Base-by-base conservation (phyloP, 306 rosid genomes). In the Prunus davidiana region DNA sequence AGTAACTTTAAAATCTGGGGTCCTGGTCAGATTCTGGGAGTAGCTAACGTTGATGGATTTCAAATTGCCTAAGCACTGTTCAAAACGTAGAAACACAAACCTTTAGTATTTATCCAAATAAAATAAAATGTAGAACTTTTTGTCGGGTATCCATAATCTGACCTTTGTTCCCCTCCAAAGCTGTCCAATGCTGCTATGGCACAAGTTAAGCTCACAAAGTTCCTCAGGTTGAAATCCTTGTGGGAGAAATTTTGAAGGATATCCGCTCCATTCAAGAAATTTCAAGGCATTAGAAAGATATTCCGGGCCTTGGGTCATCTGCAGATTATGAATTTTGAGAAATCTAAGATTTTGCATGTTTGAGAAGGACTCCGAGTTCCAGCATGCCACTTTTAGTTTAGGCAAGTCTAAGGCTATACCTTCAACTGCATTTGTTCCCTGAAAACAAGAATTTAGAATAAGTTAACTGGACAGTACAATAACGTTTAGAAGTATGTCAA, bases 311-410 rank as follows among this genome's bases (percentile, higher is more conserved):
- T 52, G 57, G 57, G 57, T 52, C 57, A 14, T 49, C 16, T 15
- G 54, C 54, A 13, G 54, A 49, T 13, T 49, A 49, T 49, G 54
- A 19, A 57, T 11, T 7, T 65, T 8, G 46, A 78, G 28, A 30
- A 77, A 38, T 54, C 67, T 67, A 28, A 82, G 70, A 16, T 75
- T 67, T 38, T 51, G 68, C 81, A 81, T 71, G 8, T 18, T 81
- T 56, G 81, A 76, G 52, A 76, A 76, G 3, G 67, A 6, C 3
- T 10, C 46, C 5, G 9, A 12, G 27, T 8, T 62, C 77, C 82
- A 83, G 4, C 19, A 20, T 61, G 78, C 83, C 47, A 78, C 75
- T 41, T 73, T 65, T 5, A 51, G 7, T 4, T 7, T 22, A 10
- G 51, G 25, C 8, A n/a, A 66, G 20, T 64, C 46, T 6, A 64